phyloP scores from a whole-genome alignment of 352 stramenopile genomes.

The Ochromonadaceae sp. region DNA sequence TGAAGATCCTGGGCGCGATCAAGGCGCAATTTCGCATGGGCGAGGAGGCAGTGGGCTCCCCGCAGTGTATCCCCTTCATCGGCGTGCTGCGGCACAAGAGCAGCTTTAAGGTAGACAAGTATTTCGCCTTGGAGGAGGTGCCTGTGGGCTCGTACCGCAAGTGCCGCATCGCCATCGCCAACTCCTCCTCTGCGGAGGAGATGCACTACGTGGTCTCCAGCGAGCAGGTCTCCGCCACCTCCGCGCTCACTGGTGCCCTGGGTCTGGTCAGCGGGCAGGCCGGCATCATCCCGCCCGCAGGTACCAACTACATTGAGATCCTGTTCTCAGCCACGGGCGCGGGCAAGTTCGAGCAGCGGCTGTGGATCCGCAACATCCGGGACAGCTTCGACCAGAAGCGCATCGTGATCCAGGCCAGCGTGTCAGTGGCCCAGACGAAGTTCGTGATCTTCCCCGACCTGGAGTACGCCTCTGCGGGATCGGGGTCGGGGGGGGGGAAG shows the following conservation, averaged over 20 bases:
- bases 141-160: neutral
- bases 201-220: neutral
- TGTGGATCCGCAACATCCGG: conserved; percentile 7
- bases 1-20: no score
- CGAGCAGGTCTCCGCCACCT: neutral
- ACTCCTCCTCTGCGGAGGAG: neutral
- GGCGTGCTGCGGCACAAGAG: neutral
- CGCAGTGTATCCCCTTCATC: no score
- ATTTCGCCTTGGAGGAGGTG: neutral
- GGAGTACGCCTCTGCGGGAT: neutral
- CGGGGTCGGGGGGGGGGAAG: neutral
- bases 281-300: neutral
- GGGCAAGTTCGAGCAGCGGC: neutral
- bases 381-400: conserved; percentile 7
- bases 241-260: neutral
- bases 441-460: neutral
- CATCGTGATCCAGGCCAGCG: neutral
- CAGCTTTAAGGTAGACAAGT: neutral
- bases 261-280: neutral
- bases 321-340: neutral
- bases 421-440: neutral
- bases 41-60: no score
- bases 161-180: neutral
- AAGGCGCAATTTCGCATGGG: no score
- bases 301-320: neutral